Percentiles rank a stretch among this genome's conserved stretches.
Conservation (phyloP, 306 rosid species). For the Acacia confusa region DNA sequence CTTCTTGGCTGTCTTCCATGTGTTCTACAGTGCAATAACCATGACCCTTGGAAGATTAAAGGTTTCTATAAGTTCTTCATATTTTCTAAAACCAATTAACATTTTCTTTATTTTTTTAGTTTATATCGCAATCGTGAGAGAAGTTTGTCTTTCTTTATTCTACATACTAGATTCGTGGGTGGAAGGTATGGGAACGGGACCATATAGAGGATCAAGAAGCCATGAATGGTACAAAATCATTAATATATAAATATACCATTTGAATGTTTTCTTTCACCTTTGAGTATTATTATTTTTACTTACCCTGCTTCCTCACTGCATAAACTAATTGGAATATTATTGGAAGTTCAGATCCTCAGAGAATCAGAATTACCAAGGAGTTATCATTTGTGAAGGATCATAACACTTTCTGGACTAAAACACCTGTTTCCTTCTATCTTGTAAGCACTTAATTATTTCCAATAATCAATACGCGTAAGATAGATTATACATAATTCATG, state of each 20-base stretch:
- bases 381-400: constrained; percentile 65
- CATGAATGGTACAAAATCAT: constrained; percentile 45
- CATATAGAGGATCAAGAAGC: constrained; percentile 35
- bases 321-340: background rate
- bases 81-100: background rate
- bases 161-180: constrained; percentile 54
- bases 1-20: constrained; percentile 71
- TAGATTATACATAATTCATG: background rate
- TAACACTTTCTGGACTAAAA: constrained; percentile 57
- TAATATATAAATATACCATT: background rate
- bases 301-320: background rate
- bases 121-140: background rate
- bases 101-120: background rate
- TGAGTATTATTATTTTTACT: background rate
- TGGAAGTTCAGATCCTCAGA: constrained; percentile 50
- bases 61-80: constrained; percentile 31
- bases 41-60: constrained; percentile 67
- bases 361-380: constrained; percentile 72
- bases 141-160: background rate
- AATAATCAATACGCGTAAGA: background rate
- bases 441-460: constrained; percentile 41
- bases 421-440: constrained; percentile 52
- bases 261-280: background rate
- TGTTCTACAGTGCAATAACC: constrained; percentile 60
- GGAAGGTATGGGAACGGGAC: constrained; percentile 68